Evolutionary conservation across 2,329 filamentous ascomycete genomes (phyloP).

Genomic region (Huntiella abstrusa): DNA sequence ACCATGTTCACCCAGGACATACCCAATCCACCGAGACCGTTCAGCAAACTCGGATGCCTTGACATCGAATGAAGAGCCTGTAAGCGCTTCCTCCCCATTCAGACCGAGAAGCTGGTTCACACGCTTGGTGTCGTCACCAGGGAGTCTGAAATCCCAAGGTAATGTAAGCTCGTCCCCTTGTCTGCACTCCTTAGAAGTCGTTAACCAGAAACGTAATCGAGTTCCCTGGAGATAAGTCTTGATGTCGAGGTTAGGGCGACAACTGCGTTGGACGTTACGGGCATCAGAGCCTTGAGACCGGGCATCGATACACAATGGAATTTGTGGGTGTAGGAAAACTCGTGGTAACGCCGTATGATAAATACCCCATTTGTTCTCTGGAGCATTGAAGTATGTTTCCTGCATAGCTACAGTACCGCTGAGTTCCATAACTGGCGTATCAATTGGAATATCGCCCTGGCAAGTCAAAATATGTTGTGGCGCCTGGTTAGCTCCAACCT

Average conservation of each 20-base stretch:
- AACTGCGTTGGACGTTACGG: constrained; percentile 82
- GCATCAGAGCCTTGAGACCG: constrained; percentile 69
- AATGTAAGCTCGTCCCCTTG: constrained; percentile 30
- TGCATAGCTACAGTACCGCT: constrained; percentile 61
- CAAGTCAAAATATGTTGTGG: too few relatives aligned
- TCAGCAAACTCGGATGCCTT: constrained; percentile 40
- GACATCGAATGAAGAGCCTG: constrained; percentile 30
- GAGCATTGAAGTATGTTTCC: constrained; percentile 49
- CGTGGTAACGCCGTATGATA: constrained; percentile 49
- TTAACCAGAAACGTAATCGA: too few relatives aligned
- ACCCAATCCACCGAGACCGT: constrained; percentile 46
- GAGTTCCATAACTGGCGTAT: constrained; percentile 46
- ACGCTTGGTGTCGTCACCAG: constrained; percentile 32
- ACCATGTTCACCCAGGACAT: constrained; percentile 57
- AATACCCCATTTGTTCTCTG: constrained; percentile 49
- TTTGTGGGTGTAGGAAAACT: constrained; percentile 70
- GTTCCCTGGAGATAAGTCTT: constrained; percentile 68
- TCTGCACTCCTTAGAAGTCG: too few relatives aligned
- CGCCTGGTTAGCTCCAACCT: constrained; percentile 26
- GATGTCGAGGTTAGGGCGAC: constrained; percentile 70
- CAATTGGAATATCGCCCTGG: constrained; percentile 32
- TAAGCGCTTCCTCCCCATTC: constrained; percentile 37
- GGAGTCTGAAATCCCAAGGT: constrained; percentile 49
- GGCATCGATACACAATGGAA: constrained; percentile 87
- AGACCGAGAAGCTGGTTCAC: constrained; percentile 43